These are phyloP conservation scores for Arthrobotrys iridis DNA, from an alignment of 2,329 filamentous ascomycete species.

Conservation along the genomic window DNA sequence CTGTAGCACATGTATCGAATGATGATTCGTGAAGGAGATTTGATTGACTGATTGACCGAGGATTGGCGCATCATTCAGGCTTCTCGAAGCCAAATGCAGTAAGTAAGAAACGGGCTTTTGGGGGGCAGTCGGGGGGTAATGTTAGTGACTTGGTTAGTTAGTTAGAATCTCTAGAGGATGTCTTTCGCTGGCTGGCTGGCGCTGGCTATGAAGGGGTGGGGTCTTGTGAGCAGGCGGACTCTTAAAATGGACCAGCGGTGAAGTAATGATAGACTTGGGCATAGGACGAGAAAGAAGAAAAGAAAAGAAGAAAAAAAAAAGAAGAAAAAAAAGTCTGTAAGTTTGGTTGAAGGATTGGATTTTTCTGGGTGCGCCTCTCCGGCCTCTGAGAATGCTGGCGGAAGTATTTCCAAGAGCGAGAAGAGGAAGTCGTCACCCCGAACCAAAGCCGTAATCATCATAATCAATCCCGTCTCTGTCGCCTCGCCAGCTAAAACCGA, in stretches of 20 bases:
- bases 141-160: background rate
- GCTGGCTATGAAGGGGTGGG: slow-evolving; percentile 44
- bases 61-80: slow-evolving; percentile 52
- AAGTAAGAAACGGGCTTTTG: slow-evolving; percentile 49
- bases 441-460: too few relatives aligned
- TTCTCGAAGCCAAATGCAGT: slow-evolving; percentile 50
- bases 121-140: background rate
- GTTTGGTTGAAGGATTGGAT: background rate
- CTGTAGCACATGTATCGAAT: slow-evolving; percentile 22
- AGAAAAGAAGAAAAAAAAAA: slow-evolving; percentile 16
- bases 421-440: slow-evolving; percentile 43
- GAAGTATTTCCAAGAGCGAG: slow-evolving; percentile 42
- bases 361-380: slow-evolving; percentile 31
- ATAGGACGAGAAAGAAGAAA: background rate
- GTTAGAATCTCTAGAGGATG: slow-evolving; percentile 10
- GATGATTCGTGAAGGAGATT: slow-evolving; percentile 49
- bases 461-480: background rate
- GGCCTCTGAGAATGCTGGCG: slow-evolving; percentile 36
- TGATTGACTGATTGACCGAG: slow-evolving; percentile 50
- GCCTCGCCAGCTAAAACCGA: slow-evolving; percentile 10
- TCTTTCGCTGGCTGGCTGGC: slow-evolving; percentile 21
- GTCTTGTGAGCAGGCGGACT: slow-evolving; percentile 48
- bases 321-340: slow-evolving; percentile 3
- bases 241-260: slow-evolving; percentile 47
- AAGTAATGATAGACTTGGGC: slow-evolving; percentile 27